Percentiles rank a stretch among this genome's conserved stretches.
These are phyloP conservation scores for Diospyros lotus DNA, from an alignment of 148 eudicot genomes.

Conservation along the genomic window DNA sequence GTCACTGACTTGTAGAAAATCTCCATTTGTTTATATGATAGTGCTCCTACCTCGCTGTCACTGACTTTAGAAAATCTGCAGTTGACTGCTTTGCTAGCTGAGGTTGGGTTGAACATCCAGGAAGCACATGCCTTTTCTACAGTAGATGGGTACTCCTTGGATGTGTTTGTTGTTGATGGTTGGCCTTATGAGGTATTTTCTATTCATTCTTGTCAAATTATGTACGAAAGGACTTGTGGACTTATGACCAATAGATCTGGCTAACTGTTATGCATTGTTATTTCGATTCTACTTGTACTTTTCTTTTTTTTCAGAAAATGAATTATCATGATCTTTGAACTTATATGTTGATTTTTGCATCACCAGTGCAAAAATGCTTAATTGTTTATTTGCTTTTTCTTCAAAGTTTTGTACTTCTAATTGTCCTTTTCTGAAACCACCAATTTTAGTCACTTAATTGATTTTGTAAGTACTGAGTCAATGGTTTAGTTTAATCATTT, in stretches of 20 bases:
- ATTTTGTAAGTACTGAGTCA: background rate
- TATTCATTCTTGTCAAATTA: slow-evolving; percentile 9
- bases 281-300: background rate
- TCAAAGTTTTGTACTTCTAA: background rate
- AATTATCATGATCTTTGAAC: background rate
- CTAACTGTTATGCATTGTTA: background rate
- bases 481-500: background rate
- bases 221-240: background rate
- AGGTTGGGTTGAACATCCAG: slow-evolving; percentile 78
- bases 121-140: slow-evolving; percentile 88
- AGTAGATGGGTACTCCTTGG: slow-evolving; percentile 71
- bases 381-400: background rate
- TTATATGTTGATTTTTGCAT: background rate
- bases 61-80: slow-evolving; percentile 31
- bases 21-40: background rate
- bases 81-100: slow-evolving; percentile 72
- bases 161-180: slow-evolving; percentile 84
- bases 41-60: slow-evolving; percentile 10
- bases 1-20: slow-evolving; percentile 14
- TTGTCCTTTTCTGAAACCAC: background rate
- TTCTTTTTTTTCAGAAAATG: background rate
- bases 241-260: background rate
- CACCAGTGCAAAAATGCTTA: background rate
- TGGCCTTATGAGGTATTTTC: slow-evolving; percentile 72
- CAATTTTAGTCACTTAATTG: background rate